Percentiles rank a stretch among this genome's conserved stretches.
phyloP scores from a whole-genome alignment of 345 rosid species.

The Salix caprea region DNA sequence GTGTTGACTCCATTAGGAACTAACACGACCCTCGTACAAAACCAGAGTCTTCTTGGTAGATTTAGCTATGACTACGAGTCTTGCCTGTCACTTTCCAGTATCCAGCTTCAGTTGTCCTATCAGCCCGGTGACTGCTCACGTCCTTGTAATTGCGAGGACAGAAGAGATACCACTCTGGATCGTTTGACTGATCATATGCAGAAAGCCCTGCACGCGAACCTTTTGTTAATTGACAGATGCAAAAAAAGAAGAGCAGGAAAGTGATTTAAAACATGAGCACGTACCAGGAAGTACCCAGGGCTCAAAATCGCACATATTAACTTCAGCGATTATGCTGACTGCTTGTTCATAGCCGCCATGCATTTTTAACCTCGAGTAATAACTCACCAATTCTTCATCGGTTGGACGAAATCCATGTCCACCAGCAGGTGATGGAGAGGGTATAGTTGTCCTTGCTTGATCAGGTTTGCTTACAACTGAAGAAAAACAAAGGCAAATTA shows the following conservation, averaged over 20 bases:
- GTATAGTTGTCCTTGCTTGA: too few relatives aligned
- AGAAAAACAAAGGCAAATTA: background rate
- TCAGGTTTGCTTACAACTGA: background rate
- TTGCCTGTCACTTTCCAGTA: slow-evolving; percentile 18
- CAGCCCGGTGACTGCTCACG: background rate
- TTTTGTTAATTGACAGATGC: background rate
- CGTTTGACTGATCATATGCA: slow-evolving; percentile 5
- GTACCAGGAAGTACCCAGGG: slow-evolving; percentile 49
- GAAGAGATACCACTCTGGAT: slow-evolving; percentile 15
- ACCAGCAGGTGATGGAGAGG: background rate
- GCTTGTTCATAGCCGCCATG: background rate
- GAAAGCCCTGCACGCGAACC: background rate
- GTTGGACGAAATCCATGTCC: too few relatives aligned
- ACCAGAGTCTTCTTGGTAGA: slow-evolving; percentile 11
- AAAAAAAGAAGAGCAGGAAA: background rate
- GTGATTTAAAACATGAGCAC: background rate
- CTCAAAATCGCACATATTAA: slow-evolving; percentile 33
- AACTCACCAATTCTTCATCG: too few relatives aligned
- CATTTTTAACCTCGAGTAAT: slow-evolving; percentile 28
- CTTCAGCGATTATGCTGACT: slow-evolving; percentile 20
- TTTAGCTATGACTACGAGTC: background rate
- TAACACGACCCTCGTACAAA: background rate
- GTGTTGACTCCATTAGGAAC: background rate
- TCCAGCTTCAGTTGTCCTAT: slow-evolving; percentile 9
- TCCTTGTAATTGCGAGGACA: slow-evolving; percentile 6